Evolutionary conservation across 2,329 filamentous ascomycete species (phyloP), one percentile per base, ranked within the genome.

Genomic region (Diaporthe batatas): DNA sequence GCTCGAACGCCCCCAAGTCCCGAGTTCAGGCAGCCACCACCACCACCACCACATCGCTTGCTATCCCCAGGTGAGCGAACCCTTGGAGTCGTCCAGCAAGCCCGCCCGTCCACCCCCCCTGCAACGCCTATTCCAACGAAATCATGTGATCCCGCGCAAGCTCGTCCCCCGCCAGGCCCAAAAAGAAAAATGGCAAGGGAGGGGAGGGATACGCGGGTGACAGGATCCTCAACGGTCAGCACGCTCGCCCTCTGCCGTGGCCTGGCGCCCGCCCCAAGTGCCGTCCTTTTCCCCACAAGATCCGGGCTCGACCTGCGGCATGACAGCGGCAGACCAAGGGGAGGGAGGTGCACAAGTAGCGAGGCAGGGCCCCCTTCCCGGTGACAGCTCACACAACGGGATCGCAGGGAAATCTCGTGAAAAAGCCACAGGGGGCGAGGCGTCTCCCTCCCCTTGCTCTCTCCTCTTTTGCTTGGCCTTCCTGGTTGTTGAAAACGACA

Each of bases 71-170:
- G 44, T n/a, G 47, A 47, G 23, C 16, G 58, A 47, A 42, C 12
- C 57, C 36, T 42, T 44, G 57, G 44, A 47, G 57, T 29, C 57
- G 25, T 18, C 23, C 23, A 42, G 12, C 36, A 44, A 44, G 14
- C 57, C 16, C n/a, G 23, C 39, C 23, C 23, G 23, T 12, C 39
- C 58, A 23, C n/a, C 39, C 23, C 16, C 58, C 39, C 29, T 36
- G 4, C 12, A 10, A 25, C 14, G 62, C n/a, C 14, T 25, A n/a
- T 25, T 49, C 4, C 36, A 7, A 7, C 18, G 7, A 53, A 25
- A 67, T 67, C 62, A 65, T 65, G 62, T 67, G 62, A 67, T 25
- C 12, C 47, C 62, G 62, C 32, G 62, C 39, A 6, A 42, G 39
- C 14, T 42, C 39, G 39, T 42, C 12, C 16, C 39, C 39, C 16